Conservation (phyloP, 2,329 filamentous ascomycete species). For the Pseudogymnoascus sp. region DNA sequence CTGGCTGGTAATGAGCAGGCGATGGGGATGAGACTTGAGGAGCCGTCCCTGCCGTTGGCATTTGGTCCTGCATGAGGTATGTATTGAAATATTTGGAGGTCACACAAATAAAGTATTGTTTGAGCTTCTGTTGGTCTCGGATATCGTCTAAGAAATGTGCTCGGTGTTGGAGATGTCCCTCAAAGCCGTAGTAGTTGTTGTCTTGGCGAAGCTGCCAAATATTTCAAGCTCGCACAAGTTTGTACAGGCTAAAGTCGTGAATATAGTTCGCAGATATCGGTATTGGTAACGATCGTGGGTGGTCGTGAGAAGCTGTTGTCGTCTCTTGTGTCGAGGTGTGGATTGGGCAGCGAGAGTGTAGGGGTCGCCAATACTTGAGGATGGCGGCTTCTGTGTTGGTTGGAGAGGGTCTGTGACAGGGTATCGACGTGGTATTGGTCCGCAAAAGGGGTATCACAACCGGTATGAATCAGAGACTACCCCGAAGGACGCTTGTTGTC, state of each 20-base stretch:
- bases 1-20: neutral
- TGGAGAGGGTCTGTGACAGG: neutral
- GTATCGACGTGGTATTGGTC: neutral
- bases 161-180: neutral
- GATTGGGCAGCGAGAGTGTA: slow-evolving; percentile 6
- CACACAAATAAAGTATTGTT: neutral
- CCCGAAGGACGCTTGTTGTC: slow-evolving; percentile 6
- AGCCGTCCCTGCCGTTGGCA: neutral
- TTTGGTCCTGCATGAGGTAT: neutral
- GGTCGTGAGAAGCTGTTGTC: neutral
- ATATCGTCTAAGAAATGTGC: neutral
- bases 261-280: neutral
- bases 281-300: slow-evolving; percentile 7
- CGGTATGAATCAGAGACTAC: neutral
- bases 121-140: neutral
- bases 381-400: neutral
- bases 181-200: neutral
- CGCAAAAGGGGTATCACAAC: neutral
- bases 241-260: neutral
- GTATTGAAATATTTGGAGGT: neutral
- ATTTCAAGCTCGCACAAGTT: neutral
- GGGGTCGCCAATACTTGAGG: neutral
- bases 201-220: neutral
- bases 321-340: neutral
- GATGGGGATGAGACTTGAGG: neutral